Evolutionary conservation across 2,329 filamentous ascomycete species (phyloP), one percentile per base, ranked within the genome.

Genomic region (Boeremia lycopersici): DNA sequence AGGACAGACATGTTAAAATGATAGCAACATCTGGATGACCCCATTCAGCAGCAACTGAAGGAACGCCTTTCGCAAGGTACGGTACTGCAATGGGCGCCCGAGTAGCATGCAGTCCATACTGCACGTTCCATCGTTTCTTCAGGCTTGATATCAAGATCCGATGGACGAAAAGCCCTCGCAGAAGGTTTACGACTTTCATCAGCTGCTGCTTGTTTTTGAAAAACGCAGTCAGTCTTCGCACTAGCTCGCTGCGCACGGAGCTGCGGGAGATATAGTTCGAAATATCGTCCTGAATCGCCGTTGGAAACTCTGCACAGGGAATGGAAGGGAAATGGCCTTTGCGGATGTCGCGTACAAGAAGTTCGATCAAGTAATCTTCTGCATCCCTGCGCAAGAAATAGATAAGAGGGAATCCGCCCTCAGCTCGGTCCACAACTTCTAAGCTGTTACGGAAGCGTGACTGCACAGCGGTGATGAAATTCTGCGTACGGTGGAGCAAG

Each of bases 61-160:
- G 87, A 0, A 82, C 78, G 1, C 86, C 88, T 56, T 90, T 89
- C 0, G 87, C 86, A 17, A 65, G 56, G 84, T 1, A 91, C 36
- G 68, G 88, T 0, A 91, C 88, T 0, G 88, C 87, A 5, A 89
- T 81, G 0, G 85, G 84, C 35, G 81, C 76, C 12, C 88, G 78
- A 0, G 57, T 40, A 0, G 82, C 67, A 51, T 76, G 68, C 0
- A 79, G 58, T 0, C 78, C 78, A 57, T 79, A 92, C 38, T 85
- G 79, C 0, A 91, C 87, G 26, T 87, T 86, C 83, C 83, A 90
- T 4, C 85, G 75, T 65, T 89, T 89, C 45, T 83, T 82, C 0
- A 89, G 64, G 2, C 79, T 82, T 25, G 86, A 80, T 1, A 84
- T 65, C 0, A 91, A 69, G 2, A 91, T 84, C 0, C 82, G 76